These are phyloP conservation scores for Anastatica hierochuntica DNA, from an alignment of 345 rosid species.

Conservation along the genomic window DNA sequence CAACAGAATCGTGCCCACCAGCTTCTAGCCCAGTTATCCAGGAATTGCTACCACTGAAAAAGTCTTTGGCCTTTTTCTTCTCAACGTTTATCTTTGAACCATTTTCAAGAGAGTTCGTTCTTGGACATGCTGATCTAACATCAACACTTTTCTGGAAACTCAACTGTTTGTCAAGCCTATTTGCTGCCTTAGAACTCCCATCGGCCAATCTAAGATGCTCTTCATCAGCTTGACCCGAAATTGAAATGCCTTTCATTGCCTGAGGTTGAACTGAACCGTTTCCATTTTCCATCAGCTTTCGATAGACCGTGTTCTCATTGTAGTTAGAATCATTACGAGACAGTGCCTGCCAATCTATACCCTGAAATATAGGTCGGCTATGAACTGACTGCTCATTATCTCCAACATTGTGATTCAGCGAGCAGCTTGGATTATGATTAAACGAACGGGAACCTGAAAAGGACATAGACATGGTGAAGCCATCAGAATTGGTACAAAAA, in stretches of 20 bases:
- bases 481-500: slow-evolving; percentile 67
- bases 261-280: slow-evolving; percentile 51
- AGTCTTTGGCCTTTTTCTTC: slow-evolving; percentile 51
- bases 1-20: slow-evolving; percentile 68
- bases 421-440: slow-evolving; percentile 94
- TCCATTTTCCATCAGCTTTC: slow-evolving; percentile 55
- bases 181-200: slow-evolving; percentile 45
- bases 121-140: slow-evolving; percentile 53
- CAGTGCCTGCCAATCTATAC: slow-evolving; percentile 67
- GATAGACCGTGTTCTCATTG: slow-evolving; percentile 57
- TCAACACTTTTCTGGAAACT: slow-evolving; percentile 56
- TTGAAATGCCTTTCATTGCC: slow-evolving; percentile 36
- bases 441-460: slow-evolving; percentile 90
- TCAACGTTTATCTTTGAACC: slow-evolving; percentile 52
- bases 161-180: slow-evolving; percentile 59
- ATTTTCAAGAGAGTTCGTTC: slow-evolving; percentile 56
- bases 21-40: slow-evolving; percentile 47
- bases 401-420: slow-evolving; percentile 75
- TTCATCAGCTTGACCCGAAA: slow-evolving; percentile 37
- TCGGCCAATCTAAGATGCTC: slow-evolving; percentile 32
- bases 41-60: slow-evolving; percentile 45
- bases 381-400: slow-evolving; percentile 96
- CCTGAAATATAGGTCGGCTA: slow-evolving; percentile 87
- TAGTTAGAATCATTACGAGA: slow-evolving; percentile 61
- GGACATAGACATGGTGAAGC: slow-evolving; percentile 85